Evolutionary conservation across 202 grass and related monocot species (phyloP).

Genomic region (Musa balbisiana): DNA sequence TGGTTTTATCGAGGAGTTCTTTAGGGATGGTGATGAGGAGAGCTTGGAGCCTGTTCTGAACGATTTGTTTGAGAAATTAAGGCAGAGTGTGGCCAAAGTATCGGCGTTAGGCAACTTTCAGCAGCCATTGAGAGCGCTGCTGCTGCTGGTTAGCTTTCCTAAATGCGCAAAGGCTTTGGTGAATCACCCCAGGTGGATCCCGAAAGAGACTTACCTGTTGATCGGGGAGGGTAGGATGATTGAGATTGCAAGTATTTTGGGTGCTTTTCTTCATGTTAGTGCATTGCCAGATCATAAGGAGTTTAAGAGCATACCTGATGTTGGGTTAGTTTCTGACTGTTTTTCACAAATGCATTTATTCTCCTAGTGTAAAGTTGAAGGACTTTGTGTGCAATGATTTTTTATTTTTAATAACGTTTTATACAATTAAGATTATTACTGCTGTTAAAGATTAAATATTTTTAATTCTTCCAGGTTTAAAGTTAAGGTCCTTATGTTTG

Average conservation of each 20-base stretch:
- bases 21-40: conserved; percentile 49
- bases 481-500: neutral
- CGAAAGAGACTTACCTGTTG: conserved; percentile 48
- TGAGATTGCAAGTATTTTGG: conserved; percentile 73
- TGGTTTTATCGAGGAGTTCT: conserved; percentile 72
- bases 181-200: conserved; percentile 83
- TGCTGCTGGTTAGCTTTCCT: conserved; percentile 46
- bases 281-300: conserved; percentile 60
- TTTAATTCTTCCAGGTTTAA: neutral
- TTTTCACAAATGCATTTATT: neutral
- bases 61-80: conserved; percentile 60
- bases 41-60: conserved; percentile 48
- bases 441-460: no score
- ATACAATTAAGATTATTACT: no score
- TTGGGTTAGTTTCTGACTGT: conserved; percentile 57
- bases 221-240: conserved; percentile 80
- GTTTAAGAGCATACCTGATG: conserved; percentile 65
- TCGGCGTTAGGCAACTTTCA: conserved; percentile 80
- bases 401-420: no score
- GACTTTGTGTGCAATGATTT: neutral
- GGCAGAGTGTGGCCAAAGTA: conserved; percentile 52
- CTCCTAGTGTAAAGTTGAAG: conserved; percentile 3
- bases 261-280: conserved; percentile 76
- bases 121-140: conserved; percentile 61
- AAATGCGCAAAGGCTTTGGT: conserved; percentile 76